Conservation (phyloP, 2,329 filamentous ascomycete genomes). For the Fusarium euwallaceae region DNA sequence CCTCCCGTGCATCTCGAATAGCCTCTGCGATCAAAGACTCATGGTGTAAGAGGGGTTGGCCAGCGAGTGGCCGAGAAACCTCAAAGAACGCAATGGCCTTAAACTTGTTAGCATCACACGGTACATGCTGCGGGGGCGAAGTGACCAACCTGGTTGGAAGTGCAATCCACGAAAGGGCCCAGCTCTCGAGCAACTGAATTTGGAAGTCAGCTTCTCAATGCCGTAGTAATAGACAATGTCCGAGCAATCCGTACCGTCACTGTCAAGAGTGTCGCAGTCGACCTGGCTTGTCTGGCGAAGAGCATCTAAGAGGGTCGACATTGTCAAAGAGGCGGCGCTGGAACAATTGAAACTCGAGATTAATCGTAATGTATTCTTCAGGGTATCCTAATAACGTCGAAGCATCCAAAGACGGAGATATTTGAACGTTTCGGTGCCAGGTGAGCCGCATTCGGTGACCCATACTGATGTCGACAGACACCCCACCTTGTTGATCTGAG, state of each 20-base stretch:
- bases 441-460: constrained; percentile 3
- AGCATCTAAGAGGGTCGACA: constrained; percentile 46
- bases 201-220: constrained; percentile 18
- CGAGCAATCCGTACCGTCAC: constrained; percentile 42
- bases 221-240: background rate
- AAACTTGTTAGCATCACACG: background rate
- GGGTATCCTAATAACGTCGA: background rate
- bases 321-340: constrained; percentile 5
- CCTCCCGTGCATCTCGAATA: constrained; percentile 37
- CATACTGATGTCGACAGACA: constrained; percentile 10
- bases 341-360: too few relatives aligned
- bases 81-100: constrained; percentile 54
- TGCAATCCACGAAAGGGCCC: constrained; percentile 54
- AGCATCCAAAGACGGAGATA: background rate
- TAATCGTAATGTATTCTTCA: constrained; percentile 2
- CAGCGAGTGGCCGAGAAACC: constrained; percentile 40
- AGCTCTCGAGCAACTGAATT: constrained; percentile 48
- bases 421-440: constrained; percentile 9
- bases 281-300: constrained; percentile 48
- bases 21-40: constrained; percentile 48
- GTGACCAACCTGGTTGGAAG: constrained; percentile 51
- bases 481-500: constrained; percentile 16
- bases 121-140: background rate
- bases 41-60: constrained; percentile 44
- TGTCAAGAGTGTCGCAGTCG: constrained; percentile 55